phyloP scores from a whole-genome alignment of 495 filamentous ascomycete genomes.

The Penicillium cataractarum region DNA sequence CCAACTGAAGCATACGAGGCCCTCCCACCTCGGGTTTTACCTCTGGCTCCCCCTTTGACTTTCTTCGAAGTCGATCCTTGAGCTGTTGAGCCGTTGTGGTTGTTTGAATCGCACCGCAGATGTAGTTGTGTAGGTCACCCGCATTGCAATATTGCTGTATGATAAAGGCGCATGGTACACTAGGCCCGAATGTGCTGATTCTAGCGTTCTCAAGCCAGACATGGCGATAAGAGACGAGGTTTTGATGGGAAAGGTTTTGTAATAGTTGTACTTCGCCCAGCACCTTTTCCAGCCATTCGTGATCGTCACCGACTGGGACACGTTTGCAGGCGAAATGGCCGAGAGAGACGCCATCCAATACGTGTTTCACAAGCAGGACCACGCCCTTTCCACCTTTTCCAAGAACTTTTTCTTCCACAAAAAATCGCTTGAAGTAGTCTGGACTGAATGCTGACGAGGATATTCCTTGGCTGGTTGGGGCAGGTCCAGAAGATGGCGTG shows the following conservation, averaged over 20 bases:
- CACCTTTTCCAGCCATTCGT: constrained; percentile 93
- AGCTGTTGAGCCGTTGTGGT: constrained; percentile 74
- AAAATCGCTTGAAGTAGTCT: constrained; percentile 89
- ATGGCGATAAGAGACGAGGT: constrained; percentile 95
- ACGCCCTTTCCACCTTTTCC: constrained; percentile 94
- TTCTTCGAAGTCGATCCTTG: constrained; percentile 82
- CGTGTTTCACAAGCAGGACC: constrained; percentile 85
- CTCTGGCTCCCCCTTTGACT: constrained; percentile 66
- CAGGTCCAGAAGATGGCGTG: constrained; percentile 52
- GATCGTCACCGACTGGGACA: constrained; percentile 93
- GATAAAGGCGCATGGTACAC: constrained; percentile 93
- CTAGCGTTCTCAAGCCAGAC: constrained; percentile 94
- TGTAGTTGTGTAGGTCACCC: constrained; percentile 87
- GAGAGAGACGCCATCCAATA: constrained; percentile 83
- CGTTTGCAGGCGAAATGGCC: constrained; percentile 96
- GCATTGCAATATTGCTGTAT: constrained; percentile 96
- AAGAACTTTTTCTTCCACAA: constrained; percentile 81
- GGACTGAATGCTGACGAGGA: constrained; percentile 84
- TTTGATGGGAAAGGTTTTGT: constrained; percentile 87
- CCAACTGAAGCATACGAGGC: constrained; percentile 73
- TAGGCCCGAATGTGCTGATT: constrained; percentile 82
- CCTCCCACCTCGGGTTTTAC: constrained; percentile 49
- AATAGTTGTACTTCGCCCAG: constrained; percentile 90
- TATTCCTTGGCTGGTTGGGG: constrained; percentile 63
- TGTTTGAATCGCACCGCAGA: constrained; percentile 66